Evolutionary conservation across 2,329 filamentous ascomycete genomes (phyloP).

Genomic region (Pochonia chlamydosporia): DNA sequence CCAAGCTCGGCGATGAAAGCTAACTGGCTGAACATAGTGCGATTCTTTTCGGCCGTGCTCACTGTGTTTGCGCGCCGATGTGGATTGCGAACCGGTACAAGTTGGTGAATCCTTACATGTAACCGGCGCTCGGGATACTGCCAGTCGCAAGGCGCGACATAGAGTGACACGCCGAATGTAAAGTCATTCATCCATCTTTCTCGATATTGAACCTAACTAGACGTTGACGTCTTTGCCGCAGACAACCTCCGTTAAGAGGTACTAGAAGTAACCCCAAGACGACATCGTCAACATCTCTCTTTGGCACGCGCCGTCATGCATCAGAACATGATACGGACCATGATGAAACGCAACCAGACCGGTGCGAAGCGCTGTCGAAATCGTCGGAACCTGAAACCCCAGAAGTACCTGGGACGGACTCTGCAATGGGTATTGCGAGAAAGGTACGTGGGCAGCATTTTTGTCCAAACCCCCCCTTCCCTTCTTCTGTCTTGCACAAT

Average conservation of each 20-base stretch:
- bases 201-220: no score
- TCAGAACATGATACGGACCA: neutral
- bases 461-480: neutral
- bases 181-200: neutral
- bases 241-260: no score
- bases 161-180: neutral
- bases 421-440: constrained; percentile 5
- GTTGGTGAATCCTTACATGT: neutral
- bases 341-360: neutral
- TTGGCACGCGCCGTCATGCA: no score
- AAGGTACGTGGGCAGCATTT: neutral
- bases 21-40: neutral
- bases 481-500: neutral
- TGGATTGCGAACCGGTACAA: neutral
- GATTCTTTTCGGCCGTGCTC: constrained; percentile 4
- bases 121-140: neutral
- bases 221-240: no score
- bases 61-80: constrained; percentile 3
- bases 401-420: neutral
- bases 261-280: no score
- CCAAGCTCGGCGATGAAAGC: neutral
- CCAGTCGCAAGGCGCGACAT: neutral
- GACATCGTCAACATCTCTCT: neutral
- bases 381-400: neutral
- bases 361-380: neutral